Base-by-base conservation (phyloP, 2,329 filamentous ascomycete genomes). In the Pochonia chlamydosporia region DNA sequence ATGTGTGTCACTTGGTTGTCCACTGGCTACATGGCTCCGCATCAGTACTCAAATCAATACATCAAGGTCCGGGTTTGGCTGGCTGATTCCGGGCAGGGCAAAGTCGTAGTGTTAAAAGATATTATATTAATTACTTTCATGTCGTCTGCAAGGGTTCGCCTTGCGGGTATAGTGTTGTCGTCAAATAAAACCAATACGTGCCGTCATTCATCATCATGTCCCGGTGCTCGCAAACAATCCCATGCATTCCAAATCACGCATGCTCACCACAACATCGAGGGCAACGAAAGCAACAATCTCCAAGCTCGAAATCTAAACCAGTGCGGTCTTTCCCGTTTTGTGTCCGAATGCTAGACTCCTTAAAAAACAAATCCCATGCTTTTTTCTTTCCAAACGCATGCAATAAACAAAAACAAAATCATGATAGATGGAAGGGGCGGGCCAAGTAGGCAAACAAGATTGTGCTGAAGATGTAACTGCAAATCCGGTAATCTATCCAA, bases 101-200 rank as follows among this genome's bases (percentile, higher is more conserved):
- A 23, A 39, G 31, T 5, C 31, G 14, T 39, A 11, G 35, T 13
- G 6, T 23, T 6, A 21, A 18, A 39, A 21, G 35, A 21, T 20
- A 39, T 39, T 39, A 23, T 39, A 39, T 39, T 39, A 39, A 39
- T 23, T 39, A 39, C n/a, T n/a, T 23, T 39, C n/a, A n/a, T 9
- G 20, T 13, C 35, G 6, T 21, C 13, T 39, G 35, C 18, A 20
- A 36, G 33, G n/a, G 18, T 18, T 36, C n/a, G 16, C 9, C 30
- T 36, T 18, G 33, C 35, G 20, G 11, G 9, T 39, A 13, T 39
- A 2, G 9, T 39, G 18, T 13, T 23, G 20, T 39, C 35, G 35
- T 39, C 33, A n/a, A n/a, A 14, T 14, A 33, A 35, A 18, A 35
- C 6, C 5, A 35, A 8, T 16, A 18, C n/a, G 31, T 10, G 13